phyloP scores from a whole-genome alignment of 1,284 basidiomycete genomes.

The Cryptococcus floricola region DNA sequence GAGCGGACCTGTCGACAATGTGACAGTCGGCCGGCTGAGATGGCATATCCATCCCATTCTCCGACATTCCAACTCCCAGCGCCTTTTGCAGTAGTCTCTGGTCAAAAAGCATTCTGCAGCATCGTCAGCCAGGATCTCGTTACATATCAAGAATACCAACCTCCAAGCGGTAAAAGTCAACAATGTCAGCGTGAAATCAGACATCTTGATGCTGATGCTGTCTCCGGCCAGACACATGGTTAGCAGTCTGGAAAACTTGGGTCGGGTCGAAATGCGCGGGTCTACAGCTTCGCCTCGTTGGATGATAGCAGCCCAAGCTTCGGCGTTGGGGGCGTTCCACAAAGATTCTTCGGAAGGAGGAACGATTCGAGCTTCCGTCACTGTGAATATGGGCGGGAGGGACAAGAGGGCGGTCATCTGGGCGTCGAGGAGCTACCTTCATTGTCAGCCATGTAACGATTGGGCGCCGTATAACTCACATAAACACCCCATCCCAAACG shows the following conservation, averaged over 20 bases:
- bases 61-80: conserved; percentile 11
- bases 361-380: conserved; percentile 25
- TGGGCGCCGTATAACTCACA: conserved; percentile 16
- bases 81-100: conserved; percentile 13
- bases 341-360: conserved; percentile 25
- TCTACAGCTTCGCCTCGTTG: conserved; percentile 8
- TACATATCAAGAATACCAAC: conserved; percentile 13
- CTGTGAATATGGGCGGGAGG: conserved; percentile 25
- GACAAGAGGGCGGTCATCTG: conserved; percentile 24
- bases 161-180: conserved; percentile 28
- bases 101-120: conserved; percentile 15
- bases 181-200: conserved; percentile 26
- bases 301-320: conserved; percentile 20
- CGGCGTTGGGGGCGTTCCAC: conserved; percentile 29
- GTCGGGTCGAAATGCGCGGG: conserved; percentile 4
- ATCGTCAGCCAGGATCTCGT: neutral
- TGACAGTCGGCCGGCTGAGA: conserved; percentile 3
- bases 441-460: neutral
- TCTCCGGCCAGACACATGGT: conserved; percentile 18
- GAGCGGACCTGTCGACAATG: conserved; percentile 10
- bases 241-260: conserved; percentile 25
- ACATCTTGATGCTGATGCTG: conserved; percentile 9
- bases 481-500: conserved; percentile 37
- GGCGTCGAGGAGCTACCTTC: conserved; percentile 26
- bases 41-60: conserved; percentile 13